Conservation (phyloP, 2,329 filamentous ascomycete species). For the Trichoderma gracile region DNA sequence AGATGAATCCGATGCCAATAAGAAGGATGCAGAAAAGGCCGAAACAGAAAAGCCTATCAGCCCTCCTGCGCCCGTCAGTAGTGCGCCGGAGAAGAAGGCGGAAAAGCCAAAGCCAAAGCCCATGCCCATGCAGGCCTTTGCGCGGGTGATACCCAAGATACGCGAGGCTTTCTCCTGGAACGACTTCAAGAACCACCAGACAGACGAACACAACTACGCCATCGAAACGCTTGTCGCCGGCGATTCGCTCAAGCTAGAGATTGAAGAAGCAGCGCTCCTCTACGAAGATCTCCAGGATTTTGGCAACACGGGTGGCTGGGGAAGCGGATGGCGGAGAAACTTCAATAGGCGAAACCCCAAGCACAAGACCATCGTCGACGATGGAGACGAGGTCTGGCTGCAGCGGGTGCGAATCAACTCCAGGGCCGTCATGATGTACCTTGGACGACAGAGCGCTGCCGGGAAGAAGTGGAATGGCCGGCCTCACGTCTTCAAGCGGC, state of each 20-base stretch:
- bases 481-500: slow-evolving; percentile 13
- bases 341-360: slow-evolving; percentile 14
- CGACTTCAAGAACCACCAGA: slow-evolving; percentile 18
- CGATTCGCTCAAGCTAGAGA: slow-evolving; percentile 18
- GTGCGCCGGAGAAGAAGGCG: neutral
- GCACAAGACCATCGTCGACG: slow-evolving; percentile 11
- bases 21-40: neutral
- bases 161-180: slow-evolving; percentile 15
- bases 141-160: slow-evolving; percentile 9
- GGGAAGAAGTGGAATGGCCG: slow-evolving; percentile 23
- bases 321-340: neutral
- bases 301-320: neutral
- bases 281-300: slow-evolving; percentile 13
- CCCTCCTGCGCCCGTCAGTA: neutral
- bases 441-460: slow-evolving; percentile 12
- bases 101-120: slow-evolving; percentile 22
- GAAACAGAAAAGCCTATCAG: neutral
- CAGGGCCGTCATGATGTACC: slow-evolving; percentile 19
- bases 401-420: slow-evolving; percentile 22
- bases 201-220: slow-evolving; percentile 13
- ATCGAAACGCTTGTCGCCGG: slow-evolving; percentile 20
- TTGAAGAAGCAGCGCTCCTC: slow-evolving; percentile 12
- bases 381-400: slow-evolving; percentile 17
- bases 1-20: neutral
- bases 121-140: slow-evolving; percentile 16